These are phyloP conservation scores for Mikania micrantha DNA, from an alignment of 129 eudicot genomes.

Conservation along the genomic window DNA sequence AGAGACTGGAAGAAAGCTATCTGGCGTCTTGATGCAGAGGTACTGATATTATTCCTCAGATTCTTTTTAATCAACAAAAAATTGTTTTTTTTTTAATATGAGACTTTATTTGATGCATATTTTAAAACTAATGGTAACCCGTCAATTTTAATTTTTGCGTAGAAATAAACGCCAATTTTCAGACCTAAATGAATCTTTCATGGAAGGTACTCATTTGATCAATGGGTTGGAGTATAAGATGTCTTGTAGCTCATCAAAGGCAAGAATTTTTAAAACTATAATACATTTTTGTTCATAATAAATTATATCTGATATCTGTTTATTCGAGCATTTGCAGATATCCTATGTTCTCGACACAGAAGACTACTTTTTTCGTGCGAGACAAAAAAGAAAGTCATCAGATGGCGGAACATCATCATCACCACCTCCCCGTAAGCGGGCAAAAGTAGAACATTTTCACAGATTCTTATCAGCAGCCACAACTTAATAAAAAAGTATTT, in stretches of 20 bases:
- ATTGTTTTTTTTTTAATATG: neutral
- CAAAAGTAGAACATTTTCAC: slow-evolving; percentile 53
- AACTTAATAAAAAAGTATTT: slow-evolving; percentile 15
- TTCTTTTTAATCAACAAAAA: neutral
- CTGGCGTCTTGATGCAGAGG: slow-evolving; percentile 68
- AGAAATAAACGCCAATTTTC: slow-evolving; percentile 58
- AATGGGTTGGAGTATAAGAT: slow-evolving; percentile 93
- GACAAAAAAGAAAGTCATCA: slow-evolving; percentile 32
- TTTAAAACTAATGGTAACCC: neutral
- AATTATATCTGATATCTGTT: slow-evolving; percentile 15
- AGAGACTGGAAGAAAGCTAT: slow-evolving; percentile 42
- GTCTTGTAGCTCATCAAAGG: slow-evolving; percentile 80
- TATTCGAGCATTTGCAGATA: slow-evolving; percentile 41
- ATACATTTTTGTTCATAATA: neutral
- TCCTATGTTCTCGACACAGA: slow-evolving; percentile 92
- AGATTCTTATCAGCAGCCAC: slow-evolving; percentile 42
- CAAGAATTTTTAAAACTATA: neutral
- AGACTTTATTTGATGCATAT: neutral
- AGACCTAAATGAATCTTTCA: slow-evolving; percentile 50
- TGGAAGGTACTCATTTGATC: slow-evolving; percentile 49
- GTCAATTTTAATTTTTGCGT: slow-evolving; percentile 14
- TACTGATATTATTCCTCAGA: slow-evolving; percentile 1
- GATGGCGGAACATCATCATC: slow-evolving; percentile 14
- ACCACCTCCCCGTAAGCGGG: slow-evolving; percentile 13
- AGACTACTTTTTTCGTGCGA: slow-evolving; percentile 60